A percentile compares a stretch with the other conserved stretches of the same genome.
Conservation (phyloP, 1,139 yeast species). For the Debaryomycetaceae sp. region DNA sequence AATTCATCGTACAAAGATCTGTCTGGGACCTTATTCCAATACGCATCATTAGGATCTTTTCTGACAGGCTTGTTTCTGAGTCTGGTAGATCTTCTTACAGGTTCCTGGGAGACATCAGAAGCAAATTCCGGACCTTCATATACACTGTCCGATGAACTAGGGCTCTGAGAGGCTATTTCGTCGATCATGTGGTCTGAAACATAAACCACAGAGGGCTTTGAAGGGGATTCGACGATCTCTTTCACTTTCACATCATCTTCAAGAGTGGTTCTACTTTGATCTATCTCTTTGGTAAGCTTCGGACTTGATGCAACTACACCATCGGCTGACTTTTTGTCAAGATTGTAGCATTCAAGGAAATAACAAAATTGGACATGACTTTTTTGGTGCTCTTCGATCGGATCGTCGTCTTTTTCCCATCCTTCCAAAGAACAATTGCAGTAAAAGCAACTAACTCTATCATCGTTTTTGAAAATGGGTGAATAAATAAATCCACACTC, state of each 20-base stretch:
- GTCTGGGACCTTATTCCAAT: slow-evolving; percentile 24
- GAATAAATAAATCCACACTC: slow-evolving; percentile 54
- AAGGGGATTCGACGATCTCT: background rate
- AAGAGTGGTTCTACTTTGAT: no score
- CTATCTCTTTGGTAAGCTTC: background rate
- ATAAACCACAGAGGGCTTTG: background rate
- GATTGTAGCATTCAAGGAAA: slow-evolving; percentile 22
- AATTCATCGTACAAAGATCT: slow-evolving; percentile 21
- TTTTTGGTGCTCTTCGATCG: slow-evolving; percentile 48
- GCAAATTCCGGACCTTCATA: background rate
- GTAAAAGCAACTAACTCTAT: slow-evolving; percentile 66
- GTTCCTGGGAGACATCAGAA: background rate
- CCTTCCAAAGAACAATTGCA: slow-evolving; percentile 67
- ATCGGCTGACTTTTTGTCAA: background rate
- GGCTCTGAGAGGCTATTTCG: background rate
- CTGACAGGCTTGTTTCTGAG: background rate
- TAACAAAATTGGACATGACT: slow-evolving; percentile 48
- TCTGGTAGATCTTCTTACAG: slow-evolving; percentile 4
- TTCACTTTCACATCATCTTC: background rate
- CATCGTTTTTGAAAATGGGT: slow-evolving; percentile 47
- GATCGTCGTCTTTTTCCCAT: slow-evolving; percentile 71
- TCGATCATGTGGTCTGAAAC: background rate
- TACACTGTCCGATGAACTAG: background rate
- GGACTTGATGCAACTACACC: background rate
- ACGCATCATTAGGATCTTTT: slow-evolving; percentile 20